Conservation (phyloP, 371 early-diverging fungal species). For the Nosema muscidifuracis region DNA sequence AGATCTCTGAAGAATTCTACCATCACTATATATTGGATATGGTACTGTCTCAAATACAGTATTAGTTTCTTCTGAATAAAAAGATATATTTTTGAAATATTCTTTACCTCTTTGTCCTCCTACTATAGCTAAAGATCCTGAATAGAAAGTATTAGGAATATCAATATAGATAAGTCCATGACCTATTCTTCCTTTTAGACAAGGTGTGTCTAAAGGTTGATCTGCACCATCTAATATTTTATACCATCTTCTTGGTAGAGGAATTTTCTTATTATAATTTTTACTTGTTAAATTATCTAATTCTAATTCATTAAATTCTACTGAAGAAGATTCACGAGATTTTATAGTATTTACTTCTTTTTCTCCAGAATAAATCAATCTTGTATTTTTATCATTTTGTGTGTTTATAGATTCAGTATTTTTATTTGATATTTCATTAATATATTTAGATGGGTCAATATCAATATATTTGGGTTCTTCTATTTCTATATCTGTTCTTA, state of each 20-base stretch:
- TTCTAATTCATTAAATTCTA: too few relatives aligned
- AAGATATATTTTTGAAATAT: constrained; percentile 15
- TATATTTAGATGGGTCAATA: too few relatives aligned
- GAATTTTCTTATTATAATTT: too few relatives aligned
- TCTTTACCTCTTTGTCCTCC: constrained; percentile 35
- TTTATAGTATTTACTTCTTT: too few relatives aligned
- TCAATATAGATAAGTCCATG: constrained; percentile 25
- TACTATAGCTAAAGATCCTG: constrained; percentile 20
- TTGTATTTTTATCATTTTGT: too few relatives aligned
- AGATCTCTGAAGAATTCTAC: neutral
- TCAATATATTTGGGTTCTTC: too few relatives aligned
- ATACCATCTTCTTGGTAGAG: neutral
- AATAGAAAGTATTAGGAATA: neutral
- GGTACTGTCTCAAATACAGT: constrained; percentile 19
- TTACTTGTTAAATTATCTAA: too few relatives aligned
- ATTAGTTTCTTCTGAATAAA: constrained; percentile 20
- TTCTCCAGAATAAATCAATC: too few relatives aligned
- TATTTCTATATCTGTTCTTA: too few relatives aligned
- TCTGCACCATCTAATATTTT: neutral
- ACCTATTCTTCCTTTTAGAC: constrained; percentile 33
- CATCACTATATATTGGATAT: constrained; percentile 17
- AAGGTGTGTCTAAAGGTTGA: constrained; percentile 8
- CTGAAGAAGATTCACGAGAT: too few relatives aligned
- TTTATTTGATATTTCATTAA: too few relatives aligned
- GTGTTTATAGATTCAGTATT: too few relatives aligned